Percentiles rank a stretch among this genome's conserved stretches.
Conservation (phyloP, 345 rosid genomes). For the Eucalyptus cloeziana region DNA sequence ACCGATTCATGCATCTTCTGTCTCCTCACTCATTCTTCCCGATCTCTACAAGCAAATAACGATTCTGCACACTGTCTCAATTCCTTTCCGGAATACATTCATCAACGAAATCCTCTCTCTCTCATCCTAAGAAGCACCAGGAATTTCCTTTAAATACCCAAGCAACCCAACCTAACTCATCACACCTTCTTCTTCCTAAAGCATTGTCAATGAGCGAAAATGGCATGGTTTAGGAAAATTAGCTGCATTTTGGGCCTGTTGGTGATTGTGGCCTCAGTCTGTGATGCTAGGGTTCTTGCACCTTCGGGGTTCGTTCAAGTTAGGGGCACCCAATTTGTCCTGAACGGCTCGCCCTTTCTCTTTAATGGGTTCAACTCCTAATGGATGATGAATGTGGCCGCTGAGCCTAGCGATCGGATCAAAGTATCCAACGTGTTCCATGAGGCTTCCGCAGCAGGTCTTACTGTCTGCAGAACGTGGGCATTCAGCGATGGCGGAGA, state of each 20-base stretch:
- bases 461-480: constrained; percentile 29
- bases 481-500: constrained; percentile 27
- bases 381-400: constrained; percentile 28
- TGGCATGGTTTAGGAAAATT: not conserved
- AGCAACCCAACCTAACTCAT: not conserved
- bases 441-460: constrained; percentile 18
- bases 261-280: not conserved
- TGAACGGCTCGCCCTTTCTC: constrained; percentile 17
- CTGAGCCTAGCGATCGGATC: not conserved
- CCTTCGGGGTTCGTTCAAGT: constrained; percentile 5
- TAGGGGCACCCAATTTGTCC: constrained; percentile 4
- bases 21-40: not conserved
- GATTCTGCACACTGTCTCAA: not conserved
- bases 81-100: not conserved
- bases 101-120: not conserved
- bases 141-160: not conserved
- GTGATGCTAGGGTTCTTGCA: not conserved
- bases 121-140: not conserved
- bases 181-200: not conserved
- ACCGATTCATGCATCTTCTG: not conserved
- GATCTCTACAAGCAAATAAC: not conserved
- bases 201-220: not conserved
- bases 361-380: constrained; percentile 38
- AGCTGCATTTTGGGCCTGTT: not conserved
- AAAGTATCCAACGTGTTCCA: constrained; percentile 12